Percentiles rank a stretch among this genome's conserved stretches.
phyloP scores from a whole-genome alignment of 352 stramenopile species.

The Pythium phragmitis region DNA sequence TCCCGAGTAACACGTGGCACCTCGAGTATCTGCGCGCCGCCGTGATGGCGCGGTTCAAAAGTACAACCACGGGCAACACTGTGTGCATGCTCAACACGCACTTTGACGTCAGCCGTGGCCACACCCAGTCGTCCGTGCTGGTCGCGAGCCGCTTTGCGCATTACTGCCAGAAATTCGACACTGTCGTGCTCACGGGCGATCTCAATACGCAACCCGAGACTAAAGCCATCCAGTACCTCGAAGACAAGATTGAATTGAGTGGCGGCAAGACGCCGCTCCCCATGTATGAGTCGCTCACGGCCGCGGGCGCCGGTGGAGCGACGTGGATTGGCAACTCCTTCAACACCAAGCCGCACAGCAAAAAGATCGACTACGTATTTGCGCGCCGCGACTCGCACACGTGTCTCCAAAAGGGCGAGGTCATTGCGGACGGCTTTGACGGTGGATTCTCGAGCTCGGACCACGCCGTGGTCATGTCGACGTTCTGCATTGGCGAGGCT shows the following conservation, averaged over 20 bases:
- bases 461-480: conserved; percentile 55
- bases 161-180: conserved; percentile 47
- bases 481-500: conserved; percentile 53
- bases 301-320: conserved; percentile 33
- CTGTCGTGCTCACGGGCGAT: conserved; percentile 65
- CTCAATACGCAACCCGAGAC: conserved; percentile 49
- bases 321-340: conserved; percentile 74
- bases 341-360: conserved; percentile 23
- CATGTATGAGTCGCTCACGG: conserved; percentile 63
- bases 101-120: conserved; percentile 80
- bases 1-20: conserved; percentile 49
- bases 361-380: conserved; percentile 78
- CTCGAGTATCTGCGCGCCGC: conserved; percentile 77
- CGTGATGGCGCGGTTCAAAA: conserved; percentile 68
- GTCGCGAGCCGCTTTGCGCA: conserved; percentile 50
- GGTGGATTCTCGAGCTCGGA: conserved; percentile 57
- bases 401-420: conserved; percentile 36
- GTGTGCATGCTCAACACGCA: conserved; percentile 82
- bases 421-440: conserved; percentile 49
- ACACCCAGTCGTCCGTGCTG: conserved; percentile 68
- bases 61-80: conserved; percentile 51
- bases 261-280: conserved; percentile 38
- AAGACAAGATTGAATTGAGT: conserved; percentile 26
- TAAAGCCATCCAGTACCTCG: conserved; percentile 45
- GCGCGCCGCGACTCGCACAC: conserved; percentile 43